These are phyloP conservation scores for Candida ortonii DNA, from an alignment of 805 yeast genomes.

Conservation along the genomic window DNA sequence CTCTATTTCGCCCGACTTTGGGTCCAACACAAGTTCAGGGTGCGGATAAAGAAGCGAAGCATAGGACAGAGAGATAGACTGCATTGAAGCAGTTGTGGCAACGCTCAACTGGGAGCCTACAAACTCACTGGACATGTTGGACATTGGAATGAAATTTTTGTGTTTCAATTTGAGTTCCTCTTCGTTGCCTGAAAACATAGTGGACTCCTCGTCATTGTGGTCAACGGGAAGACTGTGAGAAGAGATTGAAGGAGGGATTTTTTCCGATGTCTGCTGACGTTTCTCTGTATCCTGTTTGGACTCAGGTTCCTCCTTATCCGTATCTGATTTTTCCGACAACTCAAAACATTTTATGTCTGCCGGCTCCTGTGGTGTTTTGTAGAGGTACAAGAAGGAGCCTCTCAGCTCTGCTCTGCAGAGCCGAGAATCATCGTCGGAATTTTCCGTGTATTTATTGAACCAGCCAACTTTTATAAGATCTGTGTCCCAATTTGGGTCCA, in stretches of 20 bases:
- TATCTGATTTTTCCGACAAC: neutral
- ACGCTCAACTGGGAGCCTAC: conserved; percentile 18
- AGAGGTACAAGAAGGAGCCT: conserved; percentile 64
- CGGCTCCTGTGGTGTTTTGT: conserved; percentile 52
- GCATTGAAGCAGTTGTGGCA: conserved; percentile 10
- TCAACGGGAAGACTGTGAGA: neutral
- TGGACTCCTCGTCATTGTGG: conserved; percentile 2
- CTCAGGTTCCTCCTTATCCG: conserved; percentile 1
- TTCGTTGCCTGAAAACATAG: conserved; percentile 1
- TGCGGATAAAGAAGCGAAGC: conserved; percentile 52
- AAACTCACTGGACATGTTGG: conserved; percentile 9
- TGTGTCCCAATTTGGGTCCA: conserved; percentile 34
- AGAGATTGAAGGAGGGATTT: conserved; percentile 1
- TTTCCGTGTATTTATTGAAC: conserved; percentile 48
- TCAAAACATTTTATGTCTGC: conserved; percentile 36
- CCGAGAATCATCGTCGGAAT: conserved; percentile 36
- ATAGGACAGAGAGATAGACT: conserved; percentile 26
- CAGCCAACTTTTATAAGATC: conserved; percentile 52
- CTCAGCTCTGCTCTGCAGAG: conserved; percentile 63
- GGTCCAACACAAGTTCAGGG: conserved; percentile 56
- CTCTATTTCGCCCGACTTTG: conserved; percentile 39
- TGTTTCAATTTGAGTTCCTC: conserved; percentile 6
- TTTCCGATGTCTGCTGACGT: neutral
- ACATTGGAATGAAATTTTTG: conserved; percentile 6
- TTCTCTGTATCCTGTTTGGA: conserved; percentile 1